phyloP scores from a whole-genome alignment of 345 rosid species.

The Hypericum androsaemum region DNA sequence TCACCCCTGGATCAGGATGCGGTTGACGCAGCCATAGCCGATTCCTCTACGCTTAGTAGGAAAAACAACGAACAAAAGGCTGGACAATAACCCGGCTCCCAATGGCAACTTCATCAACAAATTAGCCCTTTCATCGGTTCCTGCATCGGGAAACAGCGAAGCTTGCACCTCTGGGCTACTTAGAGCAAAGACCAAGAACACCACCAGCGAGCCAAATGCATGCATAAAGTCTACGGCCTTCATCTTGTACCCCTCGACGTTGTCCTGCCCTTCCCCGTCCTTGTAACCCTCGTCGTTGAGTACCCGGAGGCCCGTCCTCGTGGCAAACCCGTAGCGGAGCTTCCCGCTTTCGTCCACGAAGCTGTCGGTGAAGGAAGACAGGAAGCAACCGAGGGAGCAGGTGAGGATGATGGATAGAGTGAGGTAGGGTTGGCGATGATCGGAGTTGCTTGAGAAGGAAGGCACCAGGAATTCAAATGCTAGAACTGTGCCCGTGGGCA shows the following conservation, averaged over 20 bases:
- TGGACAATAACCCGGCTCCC: constrained; percentile 27
- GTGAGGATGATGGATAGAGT: constrained; percentile 17
- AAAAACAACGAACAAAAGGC: constrained; percentile 37
- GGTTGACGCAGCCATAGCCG: constrained; percentile 12
- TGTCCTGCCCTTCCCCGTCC: not conserved
- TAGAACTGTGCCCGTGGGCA: constrained; percentile 50
- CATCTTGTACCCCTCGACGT: constrained; percentile 10
- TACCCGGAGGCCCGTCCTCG: constrained; percentile 18
- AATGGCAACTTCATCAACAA: constrained; percentile 27
- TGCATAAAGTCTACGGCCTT: constrained; percentile 33
- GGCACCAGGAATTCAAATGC: constrained; percentile 35
- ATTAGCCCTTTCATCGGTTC: constrained; percentile 8
- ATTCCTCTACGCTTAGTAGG: constrained; percentile 49
- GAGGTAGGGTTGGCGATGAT: constrained; percentile 30
- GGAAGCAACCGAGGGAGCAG: constrained; percentile 27
- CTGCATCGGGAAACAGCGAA: constrained; percentile 26
- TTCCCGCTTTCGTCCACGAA: constrained; percentile 23
- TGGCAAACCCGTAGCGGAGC: constrained; percentile 41
- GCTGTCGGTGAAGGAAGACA: constrained; percentile 50
- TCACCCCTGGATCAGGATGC: too few relatives aligned
- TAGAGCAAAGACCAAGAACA: constrained; percentile 43
- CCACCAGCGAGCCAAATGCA: constrained; percentile 31
- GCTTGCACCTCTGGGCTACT: constrained; percentile 27
- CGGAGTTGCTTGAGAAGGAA: constrained; percentile 39
- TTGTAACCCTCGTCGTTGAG: constrained; percentile 16